phyloP scores from a whole-genome alignment of 371 early-diverging fungal genomes.

The Globomyces sp. region DNA sequence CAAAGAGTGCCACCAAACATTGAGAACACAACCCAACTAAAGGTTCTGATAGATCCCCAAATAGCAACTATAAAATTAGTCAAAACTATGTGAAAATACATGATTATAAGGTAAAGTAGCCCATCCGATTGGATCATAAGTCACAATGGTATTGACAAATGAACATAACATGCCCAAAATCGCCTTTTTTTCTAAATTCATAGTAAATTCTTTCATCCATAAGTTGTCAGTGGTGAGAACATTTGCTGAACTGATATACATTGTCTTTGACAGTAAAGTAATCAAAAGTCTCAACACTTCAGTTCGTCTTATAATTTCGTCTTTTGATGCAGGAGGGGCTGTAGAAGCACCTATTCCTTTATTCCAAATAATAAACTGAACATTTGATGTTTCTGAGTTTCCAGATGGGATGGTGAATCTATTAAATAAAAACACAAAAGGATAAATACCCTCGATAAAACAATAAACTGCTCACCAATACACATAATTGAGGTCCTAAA shows the following conservation, averaged over 20 bases:
- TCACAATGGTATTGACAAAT: slow-evolving; percentile 72
- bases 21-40: slow-evolving; percentile 69
- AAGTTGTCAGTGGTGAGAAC: slow-evolving; percentile 37
- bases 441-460: slow-evolving; percentile 60
- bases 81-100: slow-evolving; percentile 16
- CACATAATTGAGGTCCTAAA: slow-evolving; percentile 44
- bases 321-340: slow-evolving; percentile 34
- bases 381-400: slow-evolving; percentile 28
- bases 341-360: slow-evolving; percentile 69
- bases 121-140: slow-evolving; percentile 83
- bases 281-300: slow-evolving; percentile 75
- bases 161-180: slow-evolving; percentile 77
- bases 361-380: slow-evolving; percentile 74
- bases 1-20: slow-evolving; percentile 65
- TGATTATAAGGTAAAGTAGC: slow-evolving; percentile 79
- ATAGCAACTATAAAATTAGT: slow-evolving; percentile 45
- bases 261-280: slow-evolving; percentile 70
- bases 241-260: slow-evolving; percentile 72
- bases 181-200: slow-evolving; percentile 63
- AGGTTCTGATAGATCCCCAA: slow-evolving; percentile 67
- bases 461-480: slow-evolving; percentile 55
- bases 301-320: slow-evolving; percentile 64
- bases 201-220: slow-evolving; percentile 29
- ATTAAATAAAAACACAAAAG: slow-evolving; percentile 2
- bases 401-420: slow-evolving; percentile 67